Conservation (phyloP, 306 rosid genomes). For the Bauhinia variegata region DNA sequence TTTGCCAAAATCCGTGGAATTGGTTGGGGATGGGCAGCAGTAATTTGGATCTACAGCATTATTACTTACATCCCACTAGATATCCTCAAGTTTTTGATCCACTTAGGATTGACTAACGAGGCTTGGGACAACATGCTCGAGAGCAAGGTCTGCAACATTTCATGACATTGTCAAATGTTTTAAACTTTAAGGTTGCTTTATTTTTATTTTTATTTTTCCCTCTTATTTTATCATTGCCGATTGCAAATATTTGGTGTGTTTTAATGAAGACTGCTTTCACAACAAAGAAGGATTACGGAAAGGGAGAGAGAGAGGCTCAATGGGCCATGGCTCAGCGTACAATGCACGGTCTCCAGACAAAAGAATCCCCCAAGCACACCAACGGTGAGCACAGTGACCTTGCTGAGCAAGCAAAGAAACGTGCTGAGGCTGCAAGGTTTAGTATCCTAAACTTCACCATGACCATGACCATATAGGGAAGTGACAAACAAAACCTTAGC, state of each 20-base stretch:
- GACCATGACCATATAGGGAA: not conserved
- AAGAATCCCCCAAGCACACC: conserved; percentile 30
- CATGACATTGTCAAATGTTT: not conserved
- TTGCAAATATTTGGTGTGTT: conserved; percentile 8
- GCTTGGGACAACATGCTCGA: conserved; percentile 75
- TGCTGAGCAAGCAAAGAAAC: conserved; percentile 81
- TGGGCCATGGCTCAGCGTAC: conserved; percentile 82
- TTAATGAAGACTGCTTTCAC: conserved; percentile 71
- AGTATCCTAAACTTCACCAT: not conserved
- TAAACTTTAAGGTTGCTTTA: not conserved
- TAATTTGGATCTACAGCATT: conserved; percentile 73
- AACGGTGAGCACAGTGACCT: conserved; percentile 55
- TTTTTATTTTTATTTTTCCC: not conserved
- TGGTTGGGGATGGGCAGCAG: conserved; percentile 94
- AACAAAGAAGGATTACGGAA: conserved; percentile 77
- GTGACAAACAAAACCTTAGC: not conserved
- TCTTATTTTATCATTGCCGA: not conserved
- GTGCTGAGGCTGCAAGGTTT: conserved; percentile 88
- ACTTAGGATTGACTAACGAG: conserved; percentile 59
- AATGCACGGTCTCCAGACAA: conserved; percentile 61
- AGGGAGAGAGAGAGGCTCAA: conserved; percentile 79
- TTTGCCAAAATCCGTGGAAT: conserved; percentile 78
- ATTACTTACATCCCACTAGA: conserved; percentile 89
- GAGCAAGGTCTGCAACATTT: conserved; percentile 48
- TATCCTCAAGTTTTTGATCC: conserved; percentile 66